These are phyloP conservation scores for Neurospora terricola DNA, from an alignment of 495 filamentous ascomycete species.

Conservation along the genomic window DNA sequence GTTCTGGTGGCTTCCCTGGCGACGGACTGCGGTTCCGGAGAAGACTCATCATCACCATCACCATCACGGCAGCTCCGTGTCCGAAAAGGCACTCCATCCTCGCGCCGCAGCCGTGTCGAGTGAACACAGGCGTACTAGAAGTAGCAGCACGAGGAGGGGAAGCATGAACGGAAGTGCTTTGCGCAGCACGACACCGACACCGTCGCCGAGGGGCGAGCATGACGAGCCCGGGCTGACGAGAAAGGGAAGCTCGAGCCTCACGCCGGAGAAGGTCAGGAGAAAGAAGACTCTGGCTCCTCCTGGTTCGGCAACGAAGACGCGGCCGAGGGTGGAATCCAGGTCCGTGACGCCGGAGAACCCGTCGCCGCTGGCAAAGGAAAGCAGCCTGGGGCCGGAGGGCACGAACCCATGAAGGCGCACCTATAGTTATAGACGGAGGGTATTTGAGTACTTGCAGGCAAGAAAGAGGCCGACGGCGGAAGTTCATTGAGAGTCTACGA, in stretches of 20 bases:
- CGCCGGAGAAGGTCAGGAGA: slow-evolving; percentile 37
- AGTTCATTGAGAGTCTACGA: neutral
- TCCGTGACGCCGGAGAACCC: slow-evolving; percentile 42
- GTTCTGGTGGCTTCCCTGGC: slow-evolving; percentile 72
- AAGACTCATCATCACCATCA: slow-evolving; percentile 14
- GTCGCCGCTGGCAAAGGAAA: slow-evolving; percentile 40
- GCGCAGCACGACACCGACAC: slow-evolving; percentile 38
- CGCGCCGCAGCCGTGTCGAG: slow-evolving; percentile 28
- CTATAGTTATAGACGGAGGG: neutral
- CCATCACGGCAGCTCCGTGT: slow-evolving; percentile 7
- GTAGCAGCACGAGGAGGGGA: slow-evolving; percentile 37
- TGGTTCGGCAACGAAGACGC: slow-evolving; percentile 22
- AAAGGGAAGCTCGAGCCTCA: slow-evolving; percentile 38
- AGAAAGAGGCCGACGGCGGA: neutral
- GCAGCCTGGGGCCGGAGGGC: slow-evolving; percentile 19
- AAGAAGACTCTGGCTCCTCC: slow-evolving; percentile 26
- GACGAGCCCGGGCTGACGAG: slow-evolving; percentile 15
- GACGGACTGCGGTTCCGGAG: slow-evolving; percentile 22
- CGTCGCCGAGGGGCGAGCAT: slow-evolving; percentile 32
- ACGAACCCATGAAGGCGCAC: neutral
- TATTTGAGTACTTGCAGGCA: neutral
- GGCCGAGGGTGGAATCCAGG: slow-evolving; percentile 32
- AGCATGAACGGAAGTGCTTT: slow-evolving; percentile 30
- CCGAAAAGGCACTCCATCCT: slow-evolving; percentile 25
- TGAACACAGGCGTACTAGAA: slow-evolving; percentile 37